Percentiles rank a stretch among this genome's conserved stretches.
phyloP scores from a whole-genome alignment of 2,329 filamentous ascomycete species.

The Aschersonia sp. region DNA sequence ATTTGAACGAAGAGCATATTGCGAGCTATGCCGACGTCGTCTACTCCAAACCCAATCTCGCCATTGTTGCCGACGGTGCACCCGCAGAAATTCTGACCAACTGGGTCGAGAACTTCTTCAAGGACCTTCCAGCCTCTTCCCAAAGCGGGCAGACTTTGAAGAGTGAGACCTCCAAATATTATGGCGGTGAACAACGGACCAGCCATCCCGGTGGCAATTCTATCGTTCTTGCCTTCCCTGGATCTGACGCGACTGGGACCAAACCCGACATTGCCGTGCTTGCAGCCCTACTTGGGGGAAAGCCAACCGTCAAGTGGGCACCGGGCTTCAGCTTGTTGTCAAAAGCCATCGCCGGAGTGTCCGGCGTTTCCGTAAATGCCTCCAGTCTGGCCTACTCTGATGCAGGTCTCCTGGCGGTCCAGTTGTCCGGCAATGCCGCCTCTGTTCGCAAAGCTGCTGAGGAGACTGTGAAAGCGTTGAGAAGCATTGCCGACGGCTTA shows the following conservation, averaged over 20 bases:
- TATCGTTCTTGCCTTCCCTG: constrained; percentile 83
- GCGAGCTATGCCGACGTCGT: constrained; percentile 62
- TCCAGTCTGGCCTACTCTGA: constrained; percentile 83
- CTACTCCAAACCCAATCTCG: constrained; percentile 83
- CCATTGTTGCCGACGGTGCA: constrained; percentile 80
- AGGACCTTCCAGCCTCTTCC: constrained; percentile 43
- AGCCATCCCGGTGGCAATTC: constrained; percentile 66
- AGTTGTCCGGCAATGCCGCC: constrained; percentile 60
- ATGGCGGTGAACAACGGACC: constrained; percentile 86
- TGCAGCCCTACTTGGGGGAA: constrained; percentile 74
- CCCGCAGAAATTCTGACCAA: constrained; percentile 62
- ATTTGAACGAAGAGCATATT: constrained; percentile 64
- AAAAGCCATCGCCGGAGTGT: constrained; percentile 56
- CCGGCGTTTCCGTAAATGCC: constrained; percentile 55
- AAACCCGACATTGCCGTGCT: constrained; percentile 87
- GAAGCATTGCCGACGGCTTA: constrained; percentile 63
- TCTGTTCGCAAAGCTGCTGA: constrained; percentile 62
- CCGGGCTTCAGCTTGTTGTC: constrained; percentile 81
- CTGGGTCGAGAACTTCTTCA: constrained; percentile 92
- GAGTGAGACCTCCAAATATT: constrained; percentile 65
- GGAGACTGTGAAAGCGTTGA: constrained; percentile 67
- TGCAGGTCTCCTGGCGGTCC: constrained; percentile 76
- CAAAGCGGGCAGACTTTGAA: constrained; percentile 38
- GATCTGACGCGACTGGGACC: constrained; percentile 65
- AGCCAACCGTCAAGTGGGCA: constrained; percentile 91